Evolutionary conservation across 2,329 filamentous ascomycete genomes (phyloP), one percentile per base, ranked within the genome.

Genomic region (Emergomyces africanus): DNA sequence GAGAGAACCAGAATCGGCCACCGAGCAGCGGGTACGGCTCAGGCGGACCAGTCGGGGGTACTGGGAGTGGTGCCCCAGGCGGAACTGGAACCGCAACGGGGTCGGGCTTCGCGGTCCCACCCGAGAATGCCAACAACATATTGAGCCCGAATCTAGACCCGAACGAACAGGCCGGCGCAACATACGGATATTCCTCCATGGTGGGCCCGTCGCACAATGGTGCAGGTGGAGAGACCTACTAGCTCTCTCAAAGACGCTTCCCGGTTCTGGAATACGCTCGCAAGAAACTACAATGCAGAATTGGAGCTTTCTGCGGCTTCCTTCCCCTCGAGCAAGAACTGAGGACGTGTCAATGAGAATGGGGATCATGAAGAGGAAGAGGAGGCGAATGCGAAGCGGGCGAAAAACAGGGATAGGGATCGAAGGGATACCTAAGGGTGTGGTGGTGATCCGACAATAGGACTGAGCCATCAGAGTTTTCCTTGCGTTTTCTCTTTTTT

Each of bases 1-100:
- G 84, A 59, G 80, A 82, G 62, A 83, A 82, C 71, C 82, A 84
- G 73, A 79, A 78, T 72, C 80, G 82, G 69, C 79, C 79, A 62
- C 68, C 76, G 59, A 77, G 76, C 70, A 78, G 76, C 66, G 76
- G 75, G 28, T 78, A 77, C 64, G 68, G 69, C 51, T 65, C 70
- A 55, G 74, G 73, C 41, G 72, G 72, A 55, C 62, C 68, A 57
- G 66, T 65, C 59, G 65, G 66, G 57, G 67, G 63, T 25, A 65
- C 68, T 33, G 67, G 66, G 46, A 57, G 58, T 56, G 57, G 61
- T 57, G 63, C 61, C 50, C 46, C 60, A 37, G 54, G 57, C 33
- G 60, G 57, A 58, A 66, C 62, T 61, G 66, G 66, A 60, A 70
- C 70, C 60, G 65, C 70, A 60, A 62, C 71, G 57, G 61, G 68